These are phyloP conservation scores for Colletotrichum endophyticum DNA, from an alignment of 2,329 filamentous ascomycete species.

Conservation along the genomic window DNA sequence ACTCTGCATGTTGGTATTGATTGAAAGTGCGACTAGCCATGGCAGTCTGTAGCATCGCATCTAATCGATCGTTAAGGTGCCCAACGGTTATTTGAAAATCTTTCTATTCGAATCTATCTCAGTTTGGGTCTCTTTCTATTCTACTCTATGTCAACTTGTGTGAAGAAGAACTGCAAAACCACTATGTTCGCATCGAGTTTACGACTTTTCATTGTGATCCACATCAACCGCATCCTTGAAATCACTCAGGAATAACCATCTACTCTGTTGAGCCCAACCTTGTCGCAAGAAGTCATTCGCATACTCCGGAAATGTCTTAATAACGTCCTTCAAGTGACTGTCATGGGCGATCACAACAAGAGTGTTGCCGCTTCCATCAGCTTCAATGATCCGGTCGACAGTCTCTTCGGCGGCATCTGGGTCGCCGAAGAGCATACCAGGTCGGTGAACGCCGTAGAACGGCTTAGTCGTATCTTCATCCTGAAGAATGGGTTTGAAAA, in stretches of 20 bases:
- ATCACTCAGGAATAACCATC: neutral
- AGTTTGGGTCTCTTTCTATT: no score
- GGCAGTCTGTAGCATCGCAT: no score
- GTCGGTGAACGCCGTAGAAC: neutral
- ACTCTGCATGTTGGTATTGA: no score
- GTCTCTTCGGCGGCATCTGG: neutral
- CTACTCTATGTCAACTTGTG: no score
- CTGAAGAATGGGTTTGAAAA: neutral
- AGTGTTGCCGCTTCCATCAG: neutral
- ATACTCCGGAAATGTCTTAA: neutral
- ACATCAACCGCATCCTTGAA: no score
- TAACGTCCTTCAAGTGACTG: neutral
- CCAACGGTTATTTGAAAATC: no score
- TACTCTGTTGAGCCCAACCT: accelerated
- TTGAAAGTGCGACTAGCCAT: no score
- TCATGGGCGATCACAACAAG: neutral
- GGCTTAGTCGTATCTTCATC: no score
- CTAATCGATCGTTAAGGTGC: no score
- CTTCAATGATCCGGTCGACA: neutral
- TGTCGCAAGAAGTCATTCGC: neutral
- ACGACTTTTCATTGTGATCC: accelerated
- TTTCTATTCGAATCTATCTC: no score
- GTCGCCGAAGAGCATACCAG: neutral
- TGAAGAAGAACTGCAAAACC: no score
- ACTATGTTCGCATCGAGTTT: no score